Percentiles rank a stretch among this genome's conserved stretches.
These are phyloP conservation scores for Ogataea philodendri DNA, from an alignment of 805 yeast genomes.

Conservation along the genomic window DNA sequence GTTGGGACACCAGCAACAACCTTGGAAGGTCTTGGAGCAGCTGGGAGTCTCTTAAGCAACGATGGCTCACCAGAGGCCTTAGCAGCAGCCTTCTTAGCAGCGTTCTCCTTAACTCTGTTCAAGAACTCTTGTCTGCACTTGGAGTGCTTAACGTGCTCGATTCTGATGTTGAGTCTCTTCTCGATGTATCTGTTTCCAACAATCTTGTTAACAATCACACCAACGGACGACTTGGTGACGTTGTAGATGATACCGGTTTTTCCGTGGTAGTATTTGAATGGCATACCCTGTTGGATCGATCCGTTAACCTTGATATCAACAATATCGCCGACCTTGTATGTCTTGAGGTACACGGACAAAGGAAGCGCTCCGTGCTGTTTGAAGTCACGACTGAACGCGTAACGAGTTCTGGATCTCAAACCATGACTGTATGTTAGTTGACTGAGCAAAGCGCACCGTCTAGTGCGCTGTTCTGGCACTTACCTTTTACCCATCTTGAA, in stretches of 20 bases:
- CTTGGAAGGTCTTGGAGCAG: slow-evolving; percentile 92
- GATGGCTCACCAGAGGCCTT: slow-evolving; percentile 90
- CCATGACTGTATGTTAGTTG: slow-evolving; percentile 65
- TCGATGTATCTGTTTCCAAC: slow-evolving; percentile 99
- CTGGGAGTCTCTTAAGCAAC: slow-evolving; percentile 97
- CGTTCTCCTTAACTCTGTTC: slow-evolving; percentile 97
- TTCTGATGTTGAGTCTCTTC: slow-evolving; percentile 97
- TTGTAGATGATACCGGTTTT: slow-evolving; percentile 99
- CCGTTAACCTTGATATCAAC: slow-evolving; percentile 99
- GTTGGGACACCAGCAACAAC: slow-evolving; percentile 87
- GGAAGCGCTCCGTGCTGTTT: slow-evolving; percentile 94
- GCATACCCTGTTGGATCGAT: slow-evolving; percentile 99
- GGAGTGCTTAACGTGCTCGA: slow-evolving; percentile 99
- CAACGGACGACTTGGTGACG: slow-evolving; percentile 97
- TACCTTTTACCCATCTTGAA: slow-evolving; percentile 52
- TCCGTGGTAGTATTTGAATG: slow-evolving; percentile 99
- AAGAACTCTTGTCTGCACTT: slow-evolving; percentile 99
- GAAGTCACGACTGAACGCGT: slow-evolving; percentile 99
- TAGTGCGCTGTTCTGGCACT: slow-evolving; percentile 89
- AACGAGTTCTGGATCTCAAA: slow-evolving; percentile 99
- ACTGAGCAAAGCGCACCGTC: slow-evolving; percentile 36
- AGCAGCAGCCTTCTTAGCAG: slow-evolving; percentile 90
- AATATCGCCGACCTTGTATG: slow-evolving; percentile 98
- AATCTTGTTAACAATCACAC: slow-evolving; percentile 97
- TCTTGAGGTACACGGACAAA: slow-evolving; percentile 94